Evolutionary conservation across 805 yeast genomes (phyloP), one percentile per base, ranked within the genome.

Genomic region (Candida wancherniae): DNA sequence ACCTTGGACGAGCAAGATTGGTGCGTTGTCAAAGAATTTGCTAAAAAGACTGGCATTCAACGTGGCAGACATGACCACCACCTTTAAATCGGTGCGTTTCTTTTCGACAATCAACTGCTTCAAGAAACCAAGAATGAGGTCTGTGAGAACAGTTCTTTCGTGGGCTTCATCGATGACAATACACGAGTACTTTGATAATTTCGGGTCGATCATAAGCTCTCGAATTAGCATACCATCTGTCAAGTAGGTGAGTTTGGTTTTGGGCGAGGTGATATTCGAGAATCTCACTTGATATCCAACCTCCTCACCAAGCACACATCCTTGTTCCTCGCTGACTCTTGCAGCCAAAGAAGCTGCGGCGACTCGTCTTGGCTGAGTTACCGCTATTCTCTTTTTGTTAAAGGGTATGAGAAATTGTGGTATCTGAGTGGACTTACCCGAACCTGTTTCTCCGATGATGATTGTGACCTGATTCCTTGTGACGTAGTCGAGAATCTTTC

Each of bases 161-260:
- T 92, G 98, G 3, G 97, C 98, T 63, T 92, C 98, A 67, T 92
- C 98, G 29, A 92, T 78, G 26, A 92, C 68, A 7, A 92, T 71
- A 0, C 87, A 80, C 16, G 81, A 67, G 57, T 90, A 92, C 39
- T 73, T 74, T 3, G 69, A 57, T 21, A 92, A 59, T 8, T 58
- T 51, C 2, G 74, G 72, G 48, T 84, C 85, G 38, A 84, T 58
- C 92, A 90, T 83, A 41, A 88, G 58, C 55, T 92, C 97, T 53
- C 98, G 73, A 34, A 92, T 60, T 13, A 92, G 70, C 97, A 92
- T 90, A 78, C 98, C 98, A 63, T 92, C 98, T 0, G 98, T 92
- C 26, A 90, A 63, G 51, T 86, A 92, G 51, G 86, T 85, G 44
- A 92, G 59, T 45, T 73, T 73, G 0, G 98, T 90, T 29, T 55